These are phyloP conservation scores for Goniomonas avonlea DNA, from an alignment of 78 protist species.

Conservation along the genomic window DNA sequence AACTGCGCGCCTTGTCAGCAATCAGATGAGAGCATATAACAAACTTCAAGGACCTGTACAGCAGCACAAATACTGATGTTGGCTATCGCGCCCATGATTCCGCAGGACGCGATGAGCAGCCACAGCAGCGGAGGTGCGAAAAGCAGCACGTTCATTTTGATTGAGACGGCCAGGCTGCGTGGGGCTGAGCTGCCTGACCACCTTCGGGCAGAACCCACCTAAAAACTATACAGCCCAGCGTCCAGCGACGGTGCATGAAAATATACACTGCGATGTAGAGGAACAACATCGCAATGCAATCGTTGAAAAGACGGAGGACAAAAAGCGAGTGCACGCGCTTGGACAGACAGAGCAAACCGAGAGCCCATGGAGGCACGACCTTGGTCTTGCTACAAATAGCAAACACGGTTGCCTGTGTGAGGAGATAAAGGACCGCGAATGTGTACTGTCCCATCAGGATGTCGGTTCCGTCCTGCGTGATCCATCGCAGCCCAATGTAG, in stretches of 20 bases:
- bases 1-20: too few relatives aligned
- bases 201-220: conserved; percentile 25
- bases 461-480: conserved; percentile 51
- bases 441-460: conserved; percentile 51
- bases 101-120: conserved; percentile 46
- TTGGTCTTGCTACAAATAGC: background rate
- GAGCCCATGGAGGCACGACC: conserved; percentile 41
- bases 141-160: conserved; percentile 83
- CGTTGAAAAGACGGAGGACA: conserved; percentile 83
- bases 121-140: conserved; percentile 63
- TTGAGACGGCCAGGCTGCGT: conserved; percentile 46
- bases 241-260: conserved; percentile 35
- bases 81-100: conserved; percentile 43
- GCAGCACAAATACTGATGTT: too few relatives aligned
- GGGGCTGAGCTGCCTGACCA: background rate
- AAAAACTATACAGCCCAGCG: conserved; percentile 51
- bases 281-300: conserved; percentile 63
- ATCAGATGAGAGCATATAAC: too few relatives aligned
- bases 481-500: conserved; percentile 17
- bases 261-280: conserved; percentile 46
- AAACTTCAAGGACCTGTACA: too few relatives aligned
- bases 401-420: conserved; percentile 24
- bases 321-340: conserved; percentile 79
- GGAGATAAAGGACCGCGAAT: conserved; percentile 37
- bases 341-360: conserved; percentile 44